phyloP scores from a whole-genome alignment of 768 basidiomycete species.

The Kwoniella botswanensis region DNA sequence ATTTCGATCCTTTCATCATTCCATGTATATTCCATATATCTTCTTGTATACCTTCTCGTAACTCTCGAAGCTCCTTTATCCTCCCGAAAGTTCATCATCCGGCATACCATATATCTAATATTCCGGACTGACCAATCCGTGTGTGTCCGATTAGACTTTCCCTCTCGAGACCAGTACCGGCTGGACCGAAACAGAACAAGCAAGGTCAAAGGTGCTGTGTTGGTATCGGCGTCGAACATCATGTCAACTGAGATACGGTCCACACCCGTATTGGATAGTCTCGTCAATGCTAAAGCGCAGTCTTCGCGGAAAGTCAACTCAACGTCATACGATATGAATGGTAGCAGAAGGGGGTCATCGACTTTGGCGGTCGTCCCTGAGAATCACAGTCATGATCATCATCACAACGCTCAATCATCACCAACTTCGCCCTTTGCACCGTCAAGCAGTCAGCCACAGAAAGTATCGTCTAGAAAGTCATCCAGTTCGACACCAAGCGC shows the following conservation, averaged over 20 bases:
- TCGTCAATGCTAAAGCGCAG: slow-evolving; percentile 19
- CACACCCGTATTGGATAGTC: slow-evolving; percentile 8
- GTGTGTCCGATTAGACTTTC: neutral
- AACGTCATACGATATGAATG: slow-evolving; percentile 6
- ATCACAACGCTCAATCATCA: neutral
- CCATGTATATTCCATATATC: too few relatives aligned
- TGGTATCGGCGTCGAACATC: neutral
- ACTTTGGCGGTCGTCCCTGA: slow-evolving; percentile 20
- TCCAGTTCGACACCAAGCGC: neutral
- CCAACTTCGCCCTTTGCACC: slow-evolving; percentile 5
- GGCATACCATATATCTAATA: neutral
- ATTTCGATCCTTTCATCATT: too few relatives aligned
- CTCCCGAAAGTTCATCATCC: neutral
- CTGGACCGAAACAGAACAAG: neutral
- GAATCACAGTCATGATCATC: slow-evolving; percentile 18
- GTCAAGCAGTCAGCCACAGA: neutral
- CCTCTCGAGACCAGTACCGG: neutral
- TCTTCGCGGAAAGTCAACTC: slow-evolving; percentile 1
- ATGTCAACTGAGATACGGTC: neutral
- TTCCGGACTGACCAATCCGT: too few relatives aligned
- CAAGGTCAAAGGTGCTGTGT: neutral
- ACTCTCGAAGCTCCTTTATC: slow-evolving; percentile 6
- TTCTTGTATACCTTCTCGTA: too few relatives aligned
- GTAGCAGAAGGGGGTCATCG: slow-evolving; percentile 10
- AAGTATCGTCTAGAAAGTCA: neutral